Conservation (phyloP, 2,329 filamentous ascomycete genomes). For the Verticillium alfalfae region DNA sequence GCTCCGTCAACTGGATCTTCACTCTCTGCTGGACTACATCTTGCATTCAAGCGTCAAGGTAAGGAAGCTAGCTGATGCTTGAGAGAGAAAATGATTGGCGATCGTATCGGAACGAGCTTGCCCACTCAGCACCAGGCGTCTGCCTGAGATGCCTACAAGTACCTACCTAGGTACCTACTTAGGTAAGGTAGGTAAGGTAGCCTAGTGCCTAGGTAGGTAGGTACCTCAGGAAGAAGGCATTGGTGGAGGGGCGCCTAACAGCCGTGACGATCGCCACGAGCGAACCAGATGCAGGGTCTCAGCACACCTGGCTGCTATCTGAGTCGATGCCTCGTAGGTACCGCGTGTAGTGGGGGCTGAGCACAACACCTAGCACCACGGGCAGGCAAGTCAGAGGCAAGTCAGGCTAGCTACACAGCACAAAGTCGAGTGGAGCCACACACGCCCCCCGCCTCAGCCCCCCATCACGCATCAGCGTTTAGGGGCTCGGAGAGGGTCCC, state of each 20-base stretch:
- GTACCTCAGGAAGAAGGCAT: not conserved
- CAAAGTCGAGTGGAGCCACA: not conserved
- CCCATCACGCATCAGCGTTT: not conserved
- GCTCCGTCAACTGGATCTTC: not conserved
- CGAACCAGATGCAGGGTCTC: not conserved
- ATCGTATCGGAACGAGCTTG: not conserved
- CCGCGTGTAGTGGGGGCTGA: not conserved
- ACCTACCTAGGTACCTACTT: too few species aligned
- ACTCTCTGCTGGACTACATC: not conserved
- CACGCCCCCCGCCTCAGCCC: not conserved
- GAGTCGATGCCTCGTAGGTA: too few species aligned
- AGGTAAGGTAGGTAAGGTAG: too few species aligned
- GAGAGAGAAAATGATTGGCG: not conserved
- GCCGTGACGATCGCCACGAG: not conserved
- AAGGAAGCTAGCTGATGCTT: too few species aligned
- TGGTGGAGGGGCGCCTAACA: not conserved
- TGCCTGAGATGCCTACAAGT: too few species aligned
- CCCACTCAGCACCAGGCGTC: too few species aligned
- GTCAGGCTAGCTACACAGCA: not conserved
- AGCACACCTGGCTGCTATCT: too few species aligned
- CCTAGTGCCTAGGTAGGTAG: too few species aligned
- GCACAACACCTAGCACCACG: not conserved
- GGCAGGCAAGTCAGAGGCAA: too few species aligned
- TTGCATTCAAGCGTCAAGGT: too few species aligned
- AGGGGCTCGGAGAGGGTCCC: not conserved